Evolutionary conservation across 2,329 filamentous ascomycete genomes (phyloP), one percentile per base, ranked within the genome.

Genomic region (Cladosporium sp.): DNA sequence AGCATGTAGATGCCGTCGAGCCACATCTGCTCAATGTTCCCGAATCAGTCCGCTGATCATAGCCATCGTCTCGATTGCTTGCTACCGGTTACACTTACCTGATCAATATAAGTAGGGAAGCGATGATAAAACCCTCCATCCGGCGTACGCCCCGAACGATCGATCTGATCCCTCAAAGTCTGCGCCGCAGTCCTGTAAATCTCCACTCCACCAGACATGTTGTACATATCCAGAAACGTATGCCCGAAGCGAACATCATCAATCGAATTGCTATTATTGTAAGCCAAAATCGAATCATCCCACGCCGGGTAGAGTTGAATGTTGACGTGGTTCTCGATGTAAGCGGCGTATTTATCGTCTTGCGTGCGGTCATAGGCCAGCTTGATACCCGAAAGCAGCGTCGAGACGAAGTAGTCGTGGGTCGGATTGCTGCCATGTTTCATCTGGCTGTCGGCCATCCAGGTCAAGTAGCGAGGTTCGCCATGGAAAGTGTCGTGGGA

Each of bases 1-100:
- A 75, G 61, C 2, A 73, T 76, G 64, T 71, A 77, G 68, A 78
- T 74, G 44, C 76, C 76, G 55, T 80, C 77, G 4, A 78, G 67
- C 57, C 78, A 79, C 60, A 73, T 75, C 70, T 74, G 76, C 7
- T n/a, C 15, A 18, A n/a, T n/a, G n/a, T n/a, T n/a, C 12, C n/a
- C 12, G 32, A n/a, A n/a, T 34, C 32, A 34, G 32, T n/a, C n/a
- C n/a, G n/a, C n/a, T n/a, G n/a, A n/a, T n/a, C n/a, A n/a, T n/a
- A n/a, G n/a, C 13, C 29, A n/a, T 8, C 8, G 13, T 8, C 8
- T 9, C 29, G 29, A 13, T 30, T 8, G 8, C 8, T 30, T 30
- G 32, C 8, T n/a, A 12, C 12, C n/a, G 8, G 12, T 27, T 2
- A 77, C 64, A 54, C 77, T 78, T 58, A 72, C 74, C 72, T 73